Base-by-base conservation (phyloP, 2,329 filamentous ascomycete genomes). In the Colletotrichum tabaci region DNA sequence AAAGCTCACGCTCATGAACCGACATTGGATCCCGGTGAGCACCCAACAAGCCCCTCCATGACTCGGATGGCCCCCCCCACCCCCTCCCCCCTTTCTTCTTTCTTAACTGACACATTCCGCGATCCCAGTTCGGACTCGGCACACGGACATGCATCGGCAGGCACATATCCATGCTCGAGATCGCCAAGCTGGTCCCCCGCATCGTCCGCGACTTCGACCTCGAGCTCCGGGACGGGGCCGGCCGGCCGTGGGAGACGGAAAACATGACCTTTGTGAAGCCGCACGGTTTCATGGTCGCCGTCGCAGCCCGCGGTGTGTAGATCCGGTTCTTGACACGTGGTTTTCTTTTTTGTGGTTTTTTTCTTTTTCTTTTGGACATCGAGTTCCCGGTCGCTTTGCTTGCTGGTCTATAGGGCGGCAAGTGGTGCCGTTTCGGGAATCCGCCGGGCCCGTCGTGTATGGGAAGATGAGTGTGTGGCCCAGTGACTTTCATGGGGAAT, bases 121-220 rank as follows among this genome's bases (percentile, higher is more conserved):
- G 4, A 23, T 52, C 12, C 12, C 49, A 44, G 74, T 89, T 89
- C 74, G 87, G 87, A 1, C 84, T 84, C 0, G 87, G 87, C 0
- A 82, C 85, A 2, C 77, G 87, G 69, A 87, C 86, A 0, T 89
- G 87, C 68, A 87, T 89, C 58, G 78, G 78, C 10, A 74, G 71
- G 35, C 62, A 76, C 61, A 61, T 77, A 38, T 81, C 83, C 5
- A 75, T 83, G n/a, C 74, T 86, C 61, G 84, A 86, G 74, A 82
- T 86, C 61, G 77, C 77, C 16, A 86, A 85, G 73, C 60, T 85
- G 16, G 78, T 86, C 5, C 84, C 84, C 1, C 75, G 80, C n/a
- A 62, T 83, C 2, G 61, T 83, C 12, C 77, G 74, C 10, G 75
- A 78, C 9, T 83, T 82, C 55, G 77, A 82, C 13, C 78, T 83